Conservation (phyloP, 805 yeast species). For the Kockiozyma suomiensis region DNA sequence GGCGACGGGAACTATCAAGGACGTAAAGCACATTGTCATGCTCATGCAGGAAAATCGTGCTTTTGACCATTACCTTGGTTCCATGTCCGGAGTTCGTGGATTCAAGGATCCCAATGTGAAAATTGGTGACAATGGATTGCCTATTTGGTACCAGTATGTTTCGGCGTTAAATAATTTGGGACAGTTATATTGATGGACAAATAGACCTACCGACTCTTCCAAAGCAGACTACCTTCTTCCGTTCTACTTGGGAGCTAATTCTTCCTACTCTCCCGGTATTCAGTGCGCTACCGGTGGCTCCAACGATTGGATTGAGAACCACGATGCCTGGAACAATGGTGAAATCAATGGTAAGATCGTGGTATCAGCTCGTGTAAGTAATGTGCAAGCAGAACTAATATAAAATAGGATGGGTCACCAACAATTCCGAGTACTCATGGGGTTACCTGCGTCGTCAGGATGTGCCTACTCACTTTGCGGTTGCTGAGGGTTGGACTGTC, state of each 20-base stretch:
- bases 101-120: slow-evolving; percentile 38
- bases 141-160: slow-evolving; percentile 25
- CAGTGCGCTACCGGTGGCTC: slow-evolving; percentile 38
- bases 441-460: slow-evolving; percentile 35
- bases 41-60: slow-evolving; percentile 41
- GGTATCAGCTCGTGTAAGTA: too few species aligned
- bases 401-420: slow-evolving; percentile 33
- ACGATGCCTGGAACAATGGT: slow-evolving; percentile 38
- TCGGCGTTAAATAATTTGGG: too few species aligned
- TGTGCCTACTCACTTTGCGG: slow-evolving; percentile 36
- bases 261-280: slow-evolving; percentile 30
- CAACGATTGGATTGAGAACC: slow-evolving; percentile 38
- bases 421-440: slow-evolving; percentile 37
- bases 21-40: slow-evolving; percentile 33
- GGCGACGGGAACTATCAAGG: slow-evolving; percentile 9
- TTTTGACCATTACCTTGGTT: slow-evolving; percentile 38
- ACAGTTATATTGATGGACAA: neutral
- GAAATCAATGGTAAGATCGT: slow-evolving; percentile 19
- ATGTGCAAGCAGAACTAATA: too few species aligned
- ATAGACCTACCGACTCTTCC: slow-evolving; percentile 15
- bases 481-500: slow-evolving; percentile 38
- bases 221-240: slow-evolving; percentile 35
- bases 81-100: slow-evolving; percentile 40
- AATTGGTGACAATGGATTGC: slow-evolving; percentile 10
- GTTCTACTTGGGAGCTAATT: slow-evolving; percentile 32